Base-by-base conservation (phyloP, 768 basidiomycete genomes). In the Trametopsis cervina region DNA sequence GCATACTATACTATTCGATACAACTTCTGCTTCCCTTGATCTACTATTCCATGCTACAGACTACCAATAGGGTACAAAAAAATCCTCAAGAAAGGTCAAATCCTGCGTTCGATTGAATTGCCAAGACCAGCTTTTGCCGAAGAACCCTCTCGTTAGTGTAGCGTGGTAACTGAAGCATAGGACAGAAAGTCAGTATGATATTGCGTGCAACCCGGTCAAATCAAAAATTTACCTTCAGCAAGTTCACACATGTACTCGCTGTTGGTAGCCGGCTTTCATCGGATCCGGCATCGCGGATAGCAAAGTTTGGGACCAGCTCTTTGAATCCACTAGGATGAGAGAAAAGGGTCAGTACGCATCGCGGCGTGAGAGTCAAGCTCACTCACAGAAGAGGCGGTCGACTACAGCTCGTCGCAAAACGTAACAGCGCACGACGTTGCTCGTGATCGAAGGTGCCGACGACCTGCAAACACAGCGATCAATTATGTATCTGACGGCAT, bases 401-500 rank as follows among this genome's bases (percentile, higher is more conserved):
- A 57, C 88, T 85, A 57, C 91, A 93, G 54, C 89, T 91, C 15
- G 96, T 97, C 17, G 92, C 95, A 57, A 98, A 99, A 12, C 89
- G 77, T 49, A 99, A 65, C 47, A 98, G 69, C 1, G 80, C 74
- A 39, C 82, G 73, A 12, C 85, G 77, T 56, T 98, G 83, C 40
- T 89, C 84, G 50, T 91, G 83, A 48, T 81, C 76, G 60, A 99
- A 89, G 2, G 77, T 67, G 27, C 83, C 76, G 50, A 94, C 77
- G 22, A 96, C 89, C 80, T 86, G 47, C 38, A 43, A 40, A 10
- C 51, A 51, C 23, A 43, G 55, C 26, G 9, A 44, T 35, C 9
- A 36, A 11, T 11, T 46, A 2, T 21, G 13, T 18, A 17, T 20
- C 45, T 26, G 6, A 36, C 18, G 11, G 15, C 13, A 45, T 24